Base-by-base conservation (phyloP, 768 basidiomycete species). In the Lactarius indigo region DNA sequence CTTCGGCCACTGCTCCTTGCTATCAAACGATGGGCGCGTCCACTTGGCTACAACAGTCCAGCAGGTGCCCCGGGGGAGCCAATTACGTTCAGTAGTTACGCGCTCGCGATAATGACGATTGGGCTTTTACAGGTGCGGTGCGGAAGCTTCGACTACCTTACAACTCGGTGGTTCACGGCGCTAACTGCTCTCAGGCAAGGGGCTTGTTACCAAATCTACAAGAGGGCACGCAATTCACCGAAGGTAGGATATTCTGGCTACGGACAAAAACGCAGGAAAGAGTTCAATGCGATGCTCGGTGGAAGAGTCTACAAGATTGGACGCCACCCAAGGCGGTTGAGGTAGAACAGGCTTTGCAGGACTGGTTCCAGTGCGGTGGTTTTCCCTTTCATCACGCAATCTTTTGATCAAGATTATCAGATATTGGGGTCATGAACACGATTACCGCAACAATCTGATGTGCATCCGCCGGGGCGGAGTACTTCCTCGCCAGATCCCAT, bases 11-110 rank as follows among this genome's bases (percentile, higher is more conserved):
- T 87, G 70, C 66, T 87, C 8, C 71, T 75, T 56, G 73, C 77
- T 39, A 77, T 89, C 73, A 89, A 90, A 73, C 67, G 73, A 20
- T 90, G 88, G 88, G 86, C 87, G 13, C 82, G 81, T 62, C 78
- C 81, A 30, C 76, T 81, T 5, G 82, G 78, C 0, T 74, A 87
- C 54, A 88, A 88, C 71, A 73, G 74, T 20, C 82, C 87, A 0
- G 73, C 77, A 20, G 70, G 72, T 0, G 35, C 30, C 13, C 63
- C 54, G 0, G 55, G 47, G 28, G 37, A 39, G 20, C 69, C 75
- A 1, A 59, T 69, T 4, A 82, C 82, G 2, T 87, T 89, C 71
- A 88, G 84, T 66, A 89, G 86, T 68, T 89, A 89, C 73, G 79
- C 86, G 1, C 73, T 87, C 28, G 77, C 81, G 12, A 72, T 89